These are phyloP conservation scores for Vararia minispora DNA, from an alignment of 768 basidiomycete genomes.

Conservation along the genomic window DNA sequence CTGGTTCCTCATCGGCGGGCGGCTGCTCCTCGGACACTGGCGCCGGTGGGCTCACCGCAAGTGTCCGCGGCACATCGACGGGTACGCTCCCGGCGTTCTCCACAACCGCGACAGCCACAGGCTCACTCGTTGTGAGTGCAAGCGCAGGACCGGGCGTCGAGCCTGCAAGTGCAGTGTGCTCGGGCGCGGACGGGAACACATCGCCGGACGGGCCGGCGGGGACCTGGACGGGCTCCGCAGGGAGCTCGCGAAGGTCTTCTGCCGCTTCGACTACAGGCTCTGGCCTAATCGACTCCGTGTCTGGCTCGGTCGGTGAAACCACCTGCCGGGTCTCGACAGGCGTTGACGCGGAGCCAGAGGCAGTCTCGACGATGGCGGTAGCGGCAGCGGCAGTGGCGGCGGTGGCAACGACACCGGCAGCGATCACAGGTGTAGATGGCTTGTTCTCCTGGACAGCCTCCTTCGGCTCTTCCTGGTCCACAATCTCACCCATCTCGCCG, in stretches of 20 bases:
- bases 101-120: slow-evolving; percentile 13
- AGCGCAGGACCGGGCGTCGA: slow-evolving; percentile 20
- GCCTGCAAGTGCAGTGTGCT: slow-evolving; percentile 18
- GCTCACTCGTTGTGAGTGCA: slow-evolving; percentile 21
- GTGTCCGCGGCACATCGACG: slow-evolving; percentile 1
- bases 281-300: slow-evolving; percentile 3
- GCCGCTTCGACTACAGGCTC: background rate
- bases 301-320: background rate
- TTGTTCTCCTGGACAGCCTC: slow-evolving; percentile 23
- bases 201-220: slow-evolving; percentile 1
- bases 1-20: background rate
- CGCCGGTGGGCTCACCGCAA: background rate
- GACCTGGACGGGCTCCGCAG: background rate
- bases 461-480: slow-evolving; percentile 41
- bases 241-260: background rate
- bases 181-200: slow-evolving; percentile 21
- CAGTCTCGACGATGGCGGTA: slow-evolving; percentile 6
- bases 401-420: slow-evolving; percentile 11
- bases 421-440: slow-evolving; percentile 10
- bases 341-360: background rate
- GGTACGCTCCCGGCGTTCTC: background rate
- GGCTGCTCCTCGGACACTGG: background rate
- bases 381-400: slow-evolving; percentile 10
- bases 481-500: slow-evolving; percentile 64
- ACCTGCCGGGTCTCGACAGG: background rate